Evolutionary conservation across 371 early-diverging fungal species (phyloP), one percentile per base, ranked within the genome.

Genomic region (Cokeromyces recurvatus): DNA sequence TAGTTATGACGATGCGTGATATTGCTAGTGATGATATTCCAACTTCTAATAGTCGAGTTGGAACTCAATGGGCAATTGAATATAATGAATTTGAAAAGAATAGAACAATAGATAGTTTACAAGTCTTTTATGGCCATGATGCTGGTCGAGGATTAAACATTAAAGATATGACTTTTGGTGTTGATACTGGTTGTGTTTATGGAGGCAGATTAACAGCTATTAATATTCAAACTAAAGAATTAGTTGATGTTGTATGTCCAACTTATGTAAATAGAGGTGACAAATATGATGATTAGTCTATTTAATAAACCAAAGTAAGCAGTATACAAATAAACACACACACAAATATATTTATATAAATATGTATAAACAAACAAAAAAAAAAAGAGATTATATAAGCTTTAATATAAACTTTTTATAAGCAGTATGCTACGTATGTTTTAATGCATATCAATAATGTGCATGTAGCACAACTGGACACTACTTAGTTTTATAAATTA

Each of bases 161-260:
- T 5, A 65, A 77, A 39, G 21, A 55, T 1, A 64, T 66, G 42
- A 70, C 84, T 0, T 68, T 77, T 52, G 87, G 89, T 3, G 34
- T 86, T 2, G 89, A 89, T 39, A 78, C 74, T 3, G 84, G 85
- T 3, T 86, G 87, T 53, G 87, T 85, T 2, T 74, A 82, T 48
- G 89, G 87, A 14, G 46, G 70, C 0, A 38, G 66, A 16, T 43
- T 89, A 46, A 78, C 84, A 1, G 86, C 82, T 0, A 62, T 80
- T 16, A 67, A 71, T 17, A 45, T 71, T 31, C 54, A 48, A 32
- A 56, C 70, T 5, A 51, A 53, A 6, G 32, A 48, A 17, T n/a
- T 68, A 15, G 68, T 64, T 4, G 66, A 70, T 38, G 53, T 71
- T n/a, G 38, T 25, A 9, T 74, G 74, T 39, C 37, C 29, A 7